These are phyloP conservation scores for Rubus parviflorus DNA, from an alignment of 306 rosid species.

Conservation along the genomic window DNA sequence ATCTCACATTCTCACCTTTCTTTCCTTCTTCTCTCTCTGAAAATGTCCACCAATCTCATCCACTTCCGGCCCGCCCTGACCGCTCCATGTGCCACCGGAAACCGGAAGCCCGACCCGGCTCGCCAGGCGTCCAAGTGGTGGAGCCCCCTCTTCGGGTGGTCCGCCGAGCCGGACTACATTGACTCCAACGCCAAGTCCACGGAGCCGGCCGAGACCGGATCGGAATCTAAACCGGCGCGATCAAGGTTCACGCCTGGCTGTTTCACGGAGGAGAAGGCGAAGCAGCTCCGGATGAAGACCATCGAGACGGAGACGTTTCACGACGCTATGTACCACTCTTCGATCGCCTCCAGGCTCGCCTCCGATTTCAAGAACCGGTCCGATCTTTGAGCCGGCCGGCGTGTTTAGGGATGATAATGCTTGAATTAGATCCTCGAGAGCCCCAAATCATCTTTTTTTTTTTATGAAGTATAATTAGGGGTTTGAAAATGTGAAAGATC, in stretches of 20 bases:
- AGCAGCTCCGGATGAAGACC: constrained; percentile 68
- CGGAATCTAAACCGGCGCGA: constrained; percentile 16
- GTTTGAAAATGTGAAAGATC: constrained; percentile 1
- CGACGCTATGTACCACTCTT: constrained; percentile 90
- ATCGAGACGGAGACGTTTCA: constrained; percentile 60
- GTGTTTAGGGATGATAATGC: not conserved
- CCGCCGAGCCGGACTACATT: constrained; percentile 85
- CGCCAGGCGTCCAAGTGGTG: constrained; percentile 69
- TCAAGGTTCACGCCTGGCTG: constrained; percentile 61
- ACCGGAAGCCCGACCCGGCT: constrained; percentile 31
- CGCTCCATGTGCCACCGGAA: constrained; percentile 45
- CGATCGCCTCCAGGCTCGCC: constrained; percentile 91
- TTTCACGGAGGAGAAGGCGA: constrained; percentile 89
- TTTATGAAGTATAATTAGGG: constrained; percentile 15
- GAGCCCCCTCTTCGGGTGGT: constrained; percentile 78
- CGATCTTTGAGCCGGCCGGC: constrained; percentile 38
- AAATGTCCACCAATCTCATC: constrained; percentile 56
- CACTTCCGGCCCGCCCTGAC: constrained; percentile 35
- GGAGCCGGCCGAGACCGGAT: constrained; percentile 17
- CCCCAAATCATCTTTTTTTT: constrained; percentile 7
- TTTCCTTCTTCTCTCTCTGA: not conserved
- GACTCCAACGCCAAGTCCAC: constrained; percentile 33
- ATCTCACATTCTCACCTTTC: not conserved
- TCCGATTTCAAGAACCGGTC: constrained; percentile 57
- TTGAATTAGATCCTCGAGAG: not conserved